Evolutionary conservation across 1,139 yeast species (phyloP).

Genomic region (Protomyces pachydermus): DNA sequence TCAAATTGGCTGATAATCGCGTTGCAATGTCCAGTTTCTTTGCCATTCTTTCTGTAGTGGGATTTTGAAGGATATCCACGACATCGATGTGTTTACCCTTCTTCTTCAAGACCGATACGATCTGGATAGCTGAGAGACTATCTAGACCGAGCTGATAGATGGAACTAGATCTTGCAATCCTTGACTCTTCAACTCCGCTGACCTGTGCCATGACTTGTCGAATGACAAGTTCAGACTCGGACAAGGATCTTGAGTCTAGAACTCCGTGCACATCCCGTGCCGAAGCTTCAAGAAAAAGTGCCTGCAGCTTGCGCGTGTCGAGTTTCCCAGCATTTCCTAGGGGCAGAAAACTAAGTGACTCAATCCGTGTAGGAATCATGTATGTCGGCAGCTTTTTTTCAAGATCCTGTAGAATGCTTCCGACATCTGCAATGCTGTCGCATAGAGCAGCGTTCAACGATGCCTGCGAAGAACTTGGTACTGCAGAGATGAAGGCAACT

Average conservation of each 20-base stretch:
- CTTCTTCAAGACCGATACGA: constrained; percentile 26
- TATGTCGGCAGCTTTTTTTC: constrained; percentile 31
- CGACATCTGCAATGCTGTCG: background rate
- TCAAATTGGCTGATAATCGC: background rate
- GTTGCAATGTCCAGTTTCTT: background rate
- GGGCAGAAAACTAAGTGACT: constrained; percentile 31
- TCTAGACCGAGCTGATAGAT: constrained; percentile 34
- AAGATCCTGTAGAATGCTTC: background rate
- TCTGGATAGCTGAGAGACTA: constrained; percentile 33
- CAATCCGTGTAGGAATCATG: constrained; percentile 33
- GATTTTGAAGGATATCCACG: constrained; percentile 29
- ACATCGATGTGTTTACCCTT: constrained; percentile 24
- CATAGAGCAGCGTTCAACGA: background rate
- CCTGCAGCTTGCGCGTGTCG: constrained; percentile 12
- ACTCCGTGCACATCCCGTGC: background rate
- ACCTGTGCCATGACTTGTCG: constrained; percentile 27
- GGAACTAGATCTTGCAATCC: constrained; percentile 18
- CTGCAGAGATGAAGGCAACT: constrained; percentile 27
- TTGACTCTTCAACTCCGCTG: constrained; percentile 21
- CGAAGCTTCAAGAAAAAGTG: background rate
- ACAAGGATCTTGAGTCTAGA: background rate
- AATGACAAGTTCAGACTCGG: background rate
- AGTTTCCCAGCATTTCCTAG: constrained; percentile 33
- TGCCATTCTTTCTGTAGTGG: constrained; percentile 24
- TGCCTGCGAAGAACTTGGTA: constrained; percentile 26